Evolutionary conservation across 495 filamentous ascomycete genomes (phyloP).

Genomic region (Daldinia childiae): DNA sequence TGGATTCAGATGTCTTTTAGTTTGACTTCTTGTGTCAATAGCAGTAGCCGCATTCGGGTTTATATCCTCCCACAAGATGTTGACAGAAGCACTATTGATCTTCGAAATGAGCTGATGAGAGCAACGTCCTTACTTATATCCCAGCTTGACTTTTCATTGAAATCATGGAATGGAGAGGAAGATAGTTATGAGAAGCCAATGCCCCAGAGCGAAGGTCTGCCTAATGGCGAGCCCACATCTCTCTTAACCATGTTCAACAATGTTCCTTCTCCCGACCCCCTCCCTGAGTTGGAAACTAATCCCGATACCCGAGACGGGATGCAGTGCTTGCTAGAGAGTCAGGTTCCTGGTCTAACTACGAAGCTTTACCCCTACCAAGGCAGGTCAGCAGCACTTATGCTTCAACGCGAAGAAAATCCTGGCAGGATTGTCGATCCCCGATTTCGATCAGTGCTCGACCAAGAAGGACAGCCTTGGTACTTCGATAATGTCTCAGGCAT

Average conservation of each 20-base stretch:
- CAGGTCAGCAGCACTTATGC: slow-evolving; percentile 83
- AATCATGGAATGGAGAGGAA: slow-evolving; percentile 64
- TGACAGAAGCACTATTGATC: slow-evolving; percentile 56
- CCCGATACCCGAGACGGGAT: slow-evolving; percentile 68
- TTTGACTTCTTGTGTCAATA: slow-evolving; percentile 5
- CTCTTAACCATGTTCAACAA: slow-evolving; percentile 90
- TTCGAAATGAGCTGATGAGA: slow-evolving; percentile 53
- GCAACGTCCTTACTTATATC: slow-evolving; percentile 62
- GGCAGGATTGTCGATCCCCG: slow-evolving; percentile 76
- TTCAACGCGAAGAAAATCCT: slow-evolving; percentile 79
- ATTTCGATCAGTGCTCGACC: slow-evolving; percentile 64
- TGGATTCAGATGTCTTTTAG: slow-evolving; percentile 59
- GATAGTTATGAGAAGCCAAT: slow-evolving; percentile 1
- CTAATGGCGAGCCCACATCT: slow-evolving; percentile 61
- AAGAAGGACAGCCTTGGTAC: slow-evolving; percentile 72
- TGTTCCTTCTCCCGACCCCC: slow-evolving; percentile 74
- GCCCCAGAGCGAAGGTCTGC: background rate
- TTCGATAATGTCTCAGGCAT: slow-evolving; percentile 72
- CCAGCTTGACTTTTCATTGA: slow-evolving; percentile 63
- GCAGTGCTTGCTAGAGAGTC: slow-evolving; percentile 65
- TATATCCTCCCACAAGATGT: slow-evolving; percentile 76
- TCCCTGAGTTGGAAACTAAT: slow-evolving; percentile 61
- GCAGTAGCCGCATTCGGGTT: slow-evolving; percentile 59
- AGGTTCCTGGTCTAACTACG: slow-evolving; percentile 70
- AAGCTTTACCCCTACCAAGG: slow-evolving; percentile 81